These are phyloP conservation scores for Schoenoplectus triqueter DNA, from an alignment of 202 grass and related monocot species.

Conservation along the genomic window DNA sequence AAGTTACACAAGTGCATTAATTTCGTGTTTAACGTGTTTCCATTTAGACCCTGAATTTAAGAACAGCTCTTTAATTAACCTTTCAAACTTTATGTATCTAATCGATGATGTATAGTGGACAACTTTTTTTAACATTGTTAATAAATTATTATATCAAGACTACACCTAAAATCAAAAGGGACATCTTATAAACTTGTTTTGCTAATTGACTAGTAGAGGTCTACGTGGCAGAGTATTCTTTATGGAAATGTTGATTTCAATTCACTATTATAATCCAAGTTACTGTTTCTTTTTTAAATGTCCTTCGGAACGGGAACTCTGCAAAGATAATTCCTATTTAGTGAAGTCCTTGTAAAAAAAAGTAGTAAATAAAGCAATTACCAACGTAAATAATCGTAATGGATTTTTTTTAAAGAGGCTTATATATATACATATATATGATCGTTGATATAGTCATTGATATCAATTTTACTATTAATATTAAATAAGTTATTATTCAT, in stretches of 20 bases:
- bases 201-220: background rate
- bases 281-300: background rate
- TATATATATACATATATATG: no score
- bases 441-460: no score
- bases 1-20: conserved; percentile 12
- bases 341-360: background rate
- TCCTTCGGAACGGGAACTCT: background rate
- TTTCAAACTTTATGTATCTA: background rate
- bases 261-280: background rate
- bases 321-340: no score
- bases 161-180: background rate
- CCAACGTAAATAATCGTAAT: no score
- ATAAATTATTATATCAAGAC: background rate
- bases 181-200: background rate
- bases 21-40: conserved; percentile 20
- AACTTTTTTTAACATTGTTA: background rate
- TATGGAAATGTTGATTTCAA: background rate
- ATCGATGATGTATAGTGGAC: background rate
- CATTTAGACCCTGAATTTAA: background rate
- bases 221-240: background rate
- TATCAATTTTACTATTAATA: no score
- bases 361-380: no score
- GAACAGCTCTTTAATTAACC: background rate
- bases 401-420: no score
- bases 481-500: no score